Conservation (phyloP, 2,329 filamentous ascomycete genomes). For the Stachybotrys echinatus region DNA sequence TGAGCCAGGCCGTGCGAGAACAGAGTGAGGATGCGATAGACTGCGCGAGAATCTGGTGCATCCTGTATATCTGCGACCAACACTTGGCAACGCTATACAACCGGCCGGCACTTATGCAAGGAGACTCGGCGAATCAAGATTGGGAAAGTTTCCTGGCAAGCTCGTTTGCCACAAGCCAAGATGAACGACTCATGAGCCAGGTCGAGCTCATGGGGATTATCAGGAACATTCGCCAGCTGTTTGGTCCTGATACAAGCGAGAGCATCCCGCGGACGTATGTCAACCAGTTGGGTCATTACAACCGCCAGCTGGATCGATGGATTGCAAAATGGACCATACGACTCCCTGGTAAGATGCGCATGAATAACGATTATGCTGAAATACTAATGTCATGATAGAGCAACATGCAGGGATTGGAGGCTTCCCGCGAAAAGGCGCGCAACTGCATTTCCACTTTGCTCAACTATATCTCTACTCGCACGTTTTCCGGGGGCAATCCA, state of each 20-base stretch:
- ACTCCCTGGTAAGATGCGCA: slow-evolving; percentile 18
- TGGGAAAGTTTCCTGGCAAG: slow-evolving; percentile 51
- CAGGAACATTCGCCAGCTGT: slow-evolving; percentile 46
- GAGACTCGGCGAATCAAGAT: slow-evolving; percentile 51
- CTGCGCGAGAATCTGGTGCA: slow-evolving; percentile 54
- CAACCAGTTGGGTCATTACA: slow-evolving; percentile 33
- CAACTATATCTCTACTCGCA: slow-evolving; percentile 37
- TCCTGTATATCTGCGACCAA: slow-evolving; percentile 56
- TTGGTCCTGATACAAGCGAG: slow-evolving; percentile 50
- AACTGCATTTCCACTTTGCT: slow-evolving; percentile 35
- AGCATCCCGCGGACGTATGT: slow-evolving; percentile 45
- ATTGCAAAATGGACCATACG: slow-evolving; percentile 25
- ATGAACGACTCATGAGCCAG: slow-evolving; percentile 52
- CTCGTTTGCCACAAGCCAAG: slow-evolving; percentile 44
- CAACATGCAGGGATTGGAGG: slow-evolving; percentile 32
- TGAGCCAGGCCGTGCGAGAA: slow-evolving; percentile 30
- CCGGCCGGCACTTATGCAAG: slow-evolving; percentile 51
- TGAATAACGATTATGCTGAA: too few relatives aligned
- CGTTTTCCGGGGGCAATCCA: slow-evolving; percentile 31
- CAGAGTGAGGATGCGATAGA: slow-evolving; percentile 40
- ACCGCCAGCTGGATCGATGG: slow-evolving; percentile 31
- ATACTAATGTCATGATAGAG: too few relatives aligned
- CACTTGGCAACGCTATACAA: slow-evolving; percentile 58
- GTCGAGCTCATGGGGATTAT: slow-evolving; percentile 54
- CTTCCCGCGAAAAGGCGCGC: slow-evolving; percentile 33